Percentiles rank a stretch among this genome's conserved stretches.
Conservation (phyloP, 1,139 yeast species). For the Kodamaea sp. region DNA sequence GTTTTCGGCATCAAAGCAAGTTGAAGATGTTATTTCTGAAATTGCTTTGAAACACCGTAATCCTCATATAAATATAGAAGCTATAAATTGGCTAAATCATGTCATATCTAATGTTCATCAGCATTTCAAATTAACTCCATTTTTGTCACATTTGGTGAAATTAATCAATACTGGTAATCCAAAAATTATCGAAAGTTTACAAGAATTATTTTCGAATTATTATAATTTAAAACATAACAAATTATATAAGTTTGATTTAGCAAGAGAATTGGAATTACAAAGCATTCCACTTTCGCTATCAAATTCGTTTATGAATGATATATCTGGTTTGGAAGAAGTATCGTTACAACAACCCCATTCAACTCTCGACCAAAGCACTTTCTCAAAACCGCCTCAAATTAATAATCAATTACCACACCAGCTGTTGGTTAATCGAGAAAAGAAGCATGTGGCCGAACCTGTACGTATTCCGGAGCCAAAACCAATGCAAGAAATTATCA, state of each 20-base stretch:
- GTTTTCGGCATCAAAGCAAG: slow-evolving; percentile 56
- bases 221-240: slow-evolving; percentile 28
- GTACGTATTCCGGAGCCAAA: neutral
- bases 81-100: slow-evolving; percentile 33
- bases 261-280: slow-evolving; percentile 42
- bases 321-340: neutral
- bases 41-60: slow-evolving; percentile 49
- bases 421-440: too few species aligned
- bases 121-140: slow-evolving; percentile 29
- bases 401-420: too few species aligned
- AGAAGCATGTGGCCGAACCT: neutral
- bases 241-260: slow-evolving; percentile 42
- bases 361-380: too few species aligned
- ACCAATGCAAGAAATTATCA: neutral
- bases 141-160: slow-evolving; percentile 25
- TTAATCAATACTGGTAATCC: slow-evolving; percentile 6
- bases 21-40: slow-evolving; percentile 48
- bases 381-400: too few species aligned
- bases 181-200: slow-evolving; percentile 11
- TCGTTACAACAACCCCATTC: too few species aligned
- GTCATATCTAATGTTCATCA: slow-evolving; percentile 30
- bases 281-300: slow-evolving; percentile 23
- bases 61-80: slow-evolving; percentile 40
- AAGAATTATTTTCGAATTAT: slow-evolving; percentile 24
- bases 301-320: slow-evolving; percentile 3